Evolutionary conservation across 2,329 filamentous ascomycete species (phyloP).

Genomic region (Didymella segeticola): DNA sequence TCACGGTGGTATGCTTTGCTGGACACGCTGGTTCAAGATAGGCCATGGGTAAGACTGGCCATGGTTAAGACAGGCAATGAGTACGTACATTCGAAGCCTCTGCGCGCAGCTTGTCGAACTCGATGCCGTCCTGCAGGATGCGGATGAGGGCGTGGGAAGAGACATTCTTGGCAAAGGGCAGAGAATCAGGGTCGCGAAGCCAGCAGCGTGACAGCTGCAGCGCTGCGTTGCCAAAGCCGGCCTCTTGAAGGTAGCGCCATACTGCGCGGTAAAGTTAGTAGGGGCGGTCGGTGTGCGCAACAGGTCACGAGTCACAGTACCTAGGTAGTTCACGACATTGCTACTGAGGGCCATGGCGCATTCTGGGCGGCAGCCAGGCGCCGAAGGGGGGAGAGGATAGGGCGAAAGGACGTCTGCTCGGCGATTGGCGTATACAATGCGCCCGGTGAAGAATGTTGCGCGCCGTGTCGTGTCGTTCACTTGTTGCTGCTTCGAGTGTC

Average conservation of each 20-base stretch:
- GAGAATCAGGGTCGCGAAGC: conserved; percentile 66
- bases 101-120: conserved; percentile 53
- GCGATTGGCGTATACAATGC: not conserved
- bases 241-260: conserved; percentile 63
- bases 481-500: too few species aligned
- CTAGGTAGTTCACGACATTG: conserved; percentile 71
- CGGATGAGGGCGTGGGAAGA: conserved; percentile 65
- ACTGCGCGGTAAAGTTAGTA: conserved; percentile 55
- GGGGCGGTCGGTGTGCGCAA: too few species aligned
- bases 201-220: conserved; percentile 68
- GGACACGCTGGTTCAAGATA: too few species aligned
- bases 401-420: not conserved
- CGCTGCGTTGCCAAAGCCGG: conserved; percentile 63
- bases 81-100: conserved; percentile 43
- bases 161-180: conserved; percentile 67
- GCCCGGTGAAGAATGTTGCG: not conserved
- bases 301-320: too few species aligned
- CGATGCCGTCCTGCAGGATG: conserved; percentile 69
- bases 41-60: too few species aligned
- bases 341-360: conserved; percentile 57
- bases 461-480: too few species aligned
- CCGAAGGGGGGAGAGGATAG: not conserved
- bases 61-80: too few species aligned
- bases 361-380: conserved; percentile 30
- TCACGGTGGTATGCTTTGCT: too few species aligned